Evolutionary conservation across 1,284 basidiomycete genomes (phyloP).

Genomic region (Pyrrhoderma lamaoense): DNA sequence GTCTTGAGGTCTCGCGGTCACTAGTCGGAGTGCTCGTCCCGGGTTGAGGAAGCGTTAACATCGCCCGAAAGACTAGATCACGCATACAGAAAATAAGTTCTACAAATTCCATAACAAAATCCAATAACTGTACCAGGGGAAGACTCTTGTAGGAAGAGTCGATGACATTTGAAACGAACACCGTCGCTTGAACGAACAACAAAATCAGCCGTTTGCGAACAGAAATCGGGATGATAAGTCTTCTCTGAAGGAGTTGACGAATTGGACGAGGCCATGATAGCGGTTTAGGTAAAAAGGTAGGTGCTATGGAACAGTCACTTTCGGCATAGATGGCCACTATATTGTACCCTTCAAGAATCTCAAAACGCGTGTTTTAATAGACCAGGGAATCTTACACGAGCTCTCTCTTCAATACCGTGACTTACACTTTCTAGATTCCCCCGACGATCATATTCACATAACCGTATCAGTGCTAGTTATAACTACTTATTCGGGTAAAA

Average conservation of each 20-base stretch:
- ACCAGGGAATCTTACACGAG: too few relatives aligned
- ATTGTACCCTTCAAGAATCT: too few relatives aligned
- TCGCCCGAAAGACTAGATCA: slow-evolving; percentile 13
- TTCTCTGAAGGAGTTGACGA: slow-evolving; percentile 2
- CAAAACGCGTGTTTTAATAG: too few relatives aligned
- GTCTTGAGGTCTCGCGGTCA: background rate
- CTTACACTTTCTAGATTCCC: too few relatives aligned
- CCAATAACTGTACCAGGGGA: slow-evolving; percentile 8
- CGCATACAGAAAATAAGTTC: background rate
- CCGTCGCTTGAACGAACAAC: slow-evolving; percentile 16
- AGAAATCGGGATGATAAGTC: slow-evolving; percentile 14
- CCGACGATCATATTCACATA: too few relatives aligned
- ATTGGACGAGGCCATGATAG: slow-evolving; percentile 9
- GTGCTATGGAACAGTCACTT: too few relatives aligned
- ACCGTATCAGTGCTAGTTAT: too few relatives aligned
- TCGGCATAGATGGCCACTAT: too few relatives aligned
- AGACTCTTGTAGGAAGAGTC: slow-evolving; percentile 16
- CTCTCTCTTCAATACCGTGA: too few relatives aligned
- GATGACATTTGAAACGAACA: slow-evolving; percentile 16
- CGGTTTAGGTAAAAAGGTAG: background rate
- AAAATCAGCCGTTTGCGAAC: slow-evolving; percentile 15
- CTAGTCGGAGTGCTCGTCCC: background rate
- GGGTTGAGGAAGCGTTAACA: slow-evolving; percentile 17
- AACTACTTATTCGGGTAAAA: too few relatives aligned
- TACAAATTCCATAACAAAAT: background rate